Evolutionary conservation across 306 rosid genomes (phyloP), one percentile per base, ranked within the genome.

Genomic region (Bauhinia variegata): DNA sequence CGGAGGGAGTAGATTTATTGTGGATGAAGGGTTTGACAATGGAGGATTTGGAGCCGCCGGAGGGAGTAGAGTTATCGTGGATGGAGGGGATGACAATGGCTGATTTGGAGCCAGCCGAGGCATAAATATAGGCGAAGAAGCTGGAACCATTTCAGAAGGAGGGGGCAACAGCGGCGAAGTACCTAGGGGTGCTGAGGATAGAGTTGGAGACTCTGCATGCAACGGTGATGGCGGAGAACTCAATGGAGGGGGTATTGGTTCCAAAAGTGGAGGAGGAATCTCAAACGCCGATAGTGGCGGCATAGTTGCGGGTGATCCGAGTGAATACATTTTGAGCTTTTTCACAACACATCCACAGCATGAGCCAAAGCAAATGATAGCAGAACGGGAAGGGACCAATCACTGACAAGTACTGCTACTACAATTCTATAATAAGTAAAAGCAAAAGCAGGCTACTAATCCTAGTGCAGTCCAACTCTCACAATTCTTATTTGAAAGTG

Each of bases 281-380:
- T 44, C 57, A 1, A 4, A 2, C 41, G 13, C 5, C 60, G 60
- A 53, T 4, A 14, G 18, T 14, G 73, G 77, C 0, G 66, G 49
- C 0, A 42, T 36, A 10, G 38, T 44, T 4, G 53, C 57, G 36
- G 81, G 81, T 7, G 72, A 67, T 23, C 32, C 68, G 54, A 69
- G 44, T 42, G 79, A 60, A 15, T 72, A 39, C 74, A 81, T 76
- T 13, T 13, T 28, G 47, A 42, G 32, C 30, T 16, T 28, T 16
- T 1, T 34, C 14, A 31, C 15, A 11, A 12, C 1, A 3, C 1
- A 43, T 2, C 49, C 11, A 13, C 49, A 43, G 49, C 42, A 1
- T 49, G 30, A 1, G 5, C 2, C 18, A 7, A 11, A 49, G 2
- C 3, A 49, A 23, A 52, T 9, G 5, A 52, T 7, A 19, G 33